phyloP scores from a whole-genome alignment of 176 grass and related monocot genomes.

The Aechmea fasciata region DNA sequence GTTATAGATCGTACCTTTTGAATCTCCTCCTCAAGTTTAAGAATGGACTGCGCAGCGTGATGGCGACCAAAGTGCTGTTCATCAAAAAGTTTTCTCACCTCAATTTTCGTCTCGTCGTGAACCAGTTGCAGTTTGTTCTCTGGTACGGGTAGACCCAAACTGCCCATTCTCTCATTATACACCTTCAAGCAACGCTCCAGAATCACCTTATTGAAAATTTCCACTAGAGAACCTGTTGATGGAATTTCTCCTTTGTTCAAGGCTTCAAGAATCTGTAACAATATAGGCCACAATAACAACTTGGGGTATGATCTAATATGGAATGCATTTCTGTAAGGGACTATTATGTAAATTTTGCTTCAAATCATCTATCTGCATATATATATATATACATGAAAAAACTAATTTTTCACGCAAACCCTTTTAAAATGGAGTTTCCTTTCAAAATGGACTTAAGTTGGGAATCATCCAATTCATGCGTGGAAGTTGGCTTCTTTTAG shows the following conservation, averaged over 20 bases:
- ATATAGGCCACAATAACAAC: not conserved
- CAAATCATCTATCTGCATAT: not conserved
- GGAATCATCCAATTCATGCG: too few species aligned
- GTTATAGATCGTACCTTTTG: conserved; percentile 47
- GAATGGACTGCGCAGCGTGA: conserved; percentile 52
- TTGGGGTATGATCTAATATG: not conserved
- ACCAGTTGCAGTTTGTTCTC: conserved; percentile 50
- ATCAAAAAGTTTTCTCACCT: conserved; percentile 50
- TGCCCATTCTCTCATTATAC: conserved; percentile 55
- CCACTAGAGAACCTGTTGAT: conserved; percentile 78
- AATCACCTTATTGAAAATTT: conserved; percentile 91
- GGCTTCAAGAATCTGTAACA: conserved; percentile 73
- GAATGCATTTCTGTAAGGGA: conserved; percentile 10
- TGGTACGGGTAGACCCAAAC: conserved; percentile 44
- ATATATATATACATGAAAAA: too few species aligned
- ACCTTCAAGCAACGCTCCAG: conserved; percentile 75
- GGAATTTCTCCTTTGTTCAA: conserved; percentile 98
- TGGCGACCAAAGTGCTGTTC: conserved; percentile 85
- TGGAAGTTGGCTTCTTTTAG: too few species aligned
- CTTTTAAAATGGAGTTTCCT: too few species aligned
- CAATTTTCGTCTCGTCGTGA: conserved; percentile 36
- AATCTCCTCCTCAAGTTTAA: conserved; percentile 70
- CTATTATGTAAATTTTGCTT: too few species aligned
- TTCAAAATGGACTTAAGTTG: too few species aligned
- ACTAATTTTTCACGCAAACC: too few species aligned